Base-by-base conservation (phyloP, 768 basidiomycete species). In the Tubosaeta brunneosetosa region DNA sequence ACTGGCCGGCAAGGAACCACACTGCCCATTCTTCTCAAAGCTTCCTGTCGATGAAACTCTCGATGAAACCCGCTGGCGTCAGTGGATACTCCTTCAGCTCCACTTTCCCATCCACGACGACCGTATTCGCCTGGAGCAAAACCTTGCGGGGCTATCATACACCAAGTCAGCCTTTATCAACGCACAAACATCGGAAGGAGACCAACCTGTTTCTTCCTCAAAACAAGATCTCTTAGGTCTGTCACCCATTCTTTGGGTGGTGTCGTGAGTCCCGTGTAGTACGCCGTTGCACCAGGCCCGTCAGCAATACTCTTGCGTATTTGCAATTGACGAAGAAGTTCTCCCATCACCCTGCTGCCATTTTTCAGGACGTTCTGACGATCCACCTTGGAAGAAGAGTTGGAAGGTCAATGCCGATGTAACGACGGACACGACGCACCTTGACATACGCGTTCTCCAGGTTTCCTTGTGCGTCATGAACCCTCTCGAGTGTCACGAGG, bases 291-390 rank as follows among this genome's bases (percentile, higher is more conserved):
- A 2, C 90, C 91, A 9, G 81, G 69, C 43, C 86, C 90, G 65
- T 92, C 90, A 19, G 90, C 90, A 3, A 87, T 89, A 64, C 87
- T 87, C 79, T 85, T 92, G 57, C 84, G 84, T 32, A 92, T 86
- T 66, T 94, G 91, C 14, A 94, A 74, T 51, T 90, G 83, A 41
- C 92, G 63, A 31, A 94, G 76, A 13, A 94, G 79, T 63, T 85
- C 83, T 45, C 88, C 90, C 49, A 80, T 83, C 8, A 79, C 83
- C 50, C 77, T 76, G 54, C 78, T 80, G 19, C 90, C 92, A 40
- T 82, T 74, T 13, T 73, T 69, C 51, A 92, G 73, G 14, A 89
- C 83, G 49, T 80, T 77, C 45, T 77, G 70, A 50, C 88, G 84
- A 66, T 94, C 85, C 44, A 94, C 78, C 88, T 89, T 49, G 32